These are phyloP conservation scores for Fonsecaea monophora DNA, from an alignment of 2,329 filamentous ascomycete species.

Conservation along the genomic window DNA sequence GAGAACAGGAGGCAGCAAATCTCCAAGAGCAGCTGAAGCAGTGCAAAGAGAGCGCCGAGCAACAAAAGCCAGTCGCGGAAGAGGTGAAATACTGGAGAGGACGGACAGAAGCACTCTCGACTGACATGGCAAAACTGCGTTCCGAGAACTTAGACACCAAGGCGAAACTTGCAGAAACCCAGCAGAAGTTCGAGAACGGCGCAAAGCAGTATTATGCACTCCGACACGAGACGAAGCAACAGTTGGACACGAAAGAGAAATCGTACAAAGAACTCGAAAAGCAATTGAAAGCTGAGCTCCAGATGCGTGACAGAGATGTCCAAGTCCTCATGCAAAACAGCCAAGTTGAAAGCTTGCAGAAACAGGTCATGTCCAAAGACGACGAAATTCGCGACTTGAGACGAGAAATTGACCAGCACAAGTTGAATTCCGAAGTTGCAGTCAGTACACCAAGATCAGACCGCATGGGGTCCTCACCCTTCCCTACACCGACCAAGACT, in stretches of 20 bases:
- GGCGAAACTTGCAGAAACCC: not conserved
- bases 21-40: not conserved
- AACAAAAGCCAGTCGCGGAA: not conserved
- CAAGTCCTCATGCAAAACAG: not conserved
- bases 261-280: not conserved
- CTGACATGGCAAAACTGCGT: not conserved
- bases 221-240: not conserved
- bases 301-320: not conserved
- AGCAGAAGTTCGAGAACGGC: not conserved
- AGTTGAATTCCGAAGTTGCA: not conserved
- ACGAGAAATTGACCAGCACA: not conserved
- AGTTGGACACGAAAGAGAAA: not conserved
- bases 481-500: not conserved
- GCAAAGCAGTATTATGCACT: not conserved
- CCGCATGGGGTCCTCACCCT: not conserved
- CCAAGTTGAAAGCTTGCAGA: constrained; percentile 1
- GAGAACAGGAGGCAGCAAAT: not conserved
- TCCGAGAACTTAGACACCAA: not conserved
- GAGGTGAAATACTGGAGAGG: not conserved
- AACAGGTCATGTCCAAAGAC: not conserved
- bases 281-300: not conserved
- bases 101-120: not conserved
- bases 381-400: not conserved
- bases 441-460: not conserved
- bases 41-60: not conserved